These are phyloP conservation scores for Suillus americanus DNA, from an alignment of 768 basidiomycete species.

Conservation along the genomic window DNA sequence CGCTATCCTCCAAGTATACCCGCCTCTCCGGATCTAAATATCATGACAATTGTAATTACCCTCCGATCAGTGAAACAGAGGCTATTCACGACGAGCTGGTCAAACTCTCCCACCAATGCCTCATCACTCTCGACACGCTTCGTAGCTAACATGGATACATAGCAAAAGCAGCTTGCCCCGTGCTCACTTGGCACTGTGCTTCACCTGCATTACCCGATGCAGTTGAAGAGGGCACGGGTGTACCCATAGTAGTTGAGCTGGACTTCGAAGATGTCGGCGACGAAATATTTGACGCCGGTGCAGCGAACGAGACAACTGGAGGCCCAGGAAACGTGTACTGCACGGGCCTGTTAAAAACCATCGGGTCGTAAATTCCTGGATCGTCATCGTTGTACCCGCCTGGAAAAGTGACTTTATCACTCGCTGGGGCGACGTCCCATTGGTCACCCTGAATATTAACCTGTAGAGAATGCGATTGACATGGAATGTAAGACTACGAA, in stretches of 20 bases:
- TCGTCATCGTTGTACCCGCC: conserved; percentile 72
- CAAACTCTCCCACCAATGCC: conserved; percentile 11
- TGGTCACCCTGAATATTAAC: conserved; percentile 54
- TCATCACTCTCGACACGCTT: conserved; percentile 32
- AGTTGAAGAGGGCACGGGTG: conserved; percentile 6
- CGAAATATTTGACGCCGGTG: conserved; percentile 6
- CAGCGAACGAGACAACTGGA: conserved; percentile 41
- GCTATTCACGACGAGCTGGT: neutral
- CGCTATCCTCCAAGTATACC: neutral
- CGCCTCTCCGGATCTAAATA: neutral
- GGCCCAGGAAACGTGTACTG: conserved; percentile 56
- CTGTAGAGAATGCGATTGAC: conserved; percentile 25
- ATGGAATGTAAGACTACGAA: neutral
- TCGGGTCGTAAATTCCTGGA: conserved; percentile 66
- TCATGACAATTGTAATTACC: too few relatives aligned
- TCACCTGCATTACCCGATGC: conserved; percentile 10
- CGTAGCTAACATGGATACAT: conserved; percentile 18
- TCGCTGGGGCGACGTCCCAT: conserved; percentile 43
- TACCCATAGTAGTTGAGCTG: conserved; percentile 11
- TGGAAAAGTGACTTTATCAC: conserved; percentile 63
- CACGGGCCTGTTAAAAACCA: conserved; percentile 32
- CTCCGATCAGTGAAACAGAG: too few relatives aligned
- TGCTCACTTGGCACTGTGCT: conserved; percentile 24
- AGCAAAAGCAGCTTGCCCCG: conserved; percentile 5
- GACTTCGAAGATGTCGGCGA: conserved; percentile 17